phyloP scores from a whole-genome alignment of 371 early-diverging fungal species.

The Synchytrium microbalum region DNA sequence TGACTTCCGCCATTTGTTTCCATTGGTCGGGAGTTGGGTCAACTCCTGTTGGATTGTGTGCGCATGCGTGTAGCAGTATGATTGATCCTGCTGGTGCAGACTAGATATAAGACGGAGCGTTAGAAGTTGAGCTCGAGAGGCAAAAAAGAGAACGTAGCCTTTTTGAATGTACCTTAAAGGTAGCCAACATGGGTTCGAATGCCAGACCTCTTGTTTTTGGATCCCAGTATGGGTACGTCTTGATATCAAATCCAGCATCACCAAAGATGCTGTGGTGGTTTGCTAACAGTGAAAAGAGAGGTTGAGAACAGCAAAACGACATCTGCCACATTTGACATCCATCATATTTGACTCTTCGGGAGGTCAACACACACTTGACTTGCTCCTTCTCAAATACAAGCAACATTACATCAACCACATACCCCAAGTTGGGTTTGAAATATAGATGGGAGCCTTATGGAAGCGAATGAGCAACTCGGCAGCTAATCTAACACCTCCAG shows the following conservation, averaged over 20 bases:
- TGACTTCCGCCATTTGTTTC: slow-evolving; percentile 39
- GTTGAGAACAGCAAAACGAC: no score
- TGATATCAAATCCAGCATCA: slow-evolving; percentile 81
- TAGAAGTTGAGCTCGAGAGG: slow-evolving; percentile 4
- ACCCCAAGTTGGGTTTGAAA: slow-evolving; percentile 96
- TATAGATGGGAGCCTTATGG: slow-evolving; percentile 71
- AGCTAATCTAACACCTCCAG: slow-evolving; percentile 94
- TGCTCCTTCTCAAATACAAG: no score
- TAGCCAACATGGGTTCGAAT: slow-evolving; percentile 85
- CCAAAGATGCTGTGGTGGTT: slow-evolving; percentile 93
- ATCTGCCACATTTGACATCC: no score
- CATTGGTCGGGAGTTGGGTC: slow-evolving; percentile 92
- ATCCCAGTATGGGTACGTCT: slow-evolving; percentile 89
- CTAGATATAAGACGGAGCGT: slow-evolving; percentile 20
- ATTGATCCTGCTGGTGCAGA: slow-evolving; percentile 82
- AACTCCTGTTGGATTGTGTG: slow-evolving; percentile 98
- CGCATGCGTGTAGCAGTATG: slow-evolving; percentile 94
- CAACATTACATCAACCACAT: no score
- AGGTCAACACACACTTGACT: no score
- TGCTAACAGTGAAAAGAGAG: no score
- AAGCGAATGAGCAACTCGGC: slow-evolving; percentile 81
- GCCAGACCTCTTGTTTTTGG: slow-evolving; percentile 87
- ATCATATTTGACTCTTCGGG: no score
- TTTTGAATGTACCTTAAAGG: slow-evolving; percentile 70
- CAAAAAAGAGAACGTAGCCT: not conserved